phyloP scores from a whole-genome alignment of 2,329 filamentous ascomycete genomes.

The Talaromyces sp. region DNA sequence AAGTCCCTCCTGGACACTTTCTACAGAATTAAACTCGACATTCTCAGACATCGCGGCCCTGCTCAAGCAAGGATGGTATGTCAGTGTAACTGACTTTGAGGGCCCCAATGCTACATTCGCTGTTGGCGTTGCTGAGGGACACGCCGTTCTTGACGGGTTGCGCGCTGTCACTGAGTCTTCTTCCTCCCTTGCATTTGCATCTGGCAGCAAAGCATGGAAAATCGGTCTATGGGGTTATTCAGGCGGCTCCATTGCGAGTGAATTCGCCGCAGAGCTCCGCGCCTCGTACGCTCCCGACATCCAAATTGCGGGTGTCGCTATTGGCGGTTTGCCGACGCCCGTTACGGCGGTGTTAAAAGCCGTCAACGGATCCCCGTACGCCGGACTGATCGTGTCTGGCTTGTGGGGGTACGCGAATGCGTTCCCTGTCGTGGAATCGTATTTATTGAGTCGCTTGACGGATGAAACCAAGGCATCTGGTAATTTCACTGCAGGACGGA shows the following conservation, averaged over 20 bases:
- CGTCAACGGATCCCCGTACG: constrained; percentile 1
- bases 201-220: not conserved
- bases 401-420: constrained; percentile 16
- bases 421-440: constrained; percentile 3
- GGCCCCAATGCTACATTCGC: constrained; percentile 13
- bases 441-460: constrained; percentile 9
- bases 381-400: not conserved
- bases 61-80: constrained; percentile 16
- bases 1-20: constrained; percentile 15
- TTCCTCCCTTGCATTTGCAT: not conserved
- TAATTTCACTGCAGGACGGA: constrained; percentile 6
- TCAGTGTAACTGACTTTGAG: constrained; percentile 14
- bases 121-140: constrained; percentile 8
- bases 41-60: constrained; percentile 2
- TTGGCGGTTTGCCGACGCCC: constrained; percentile 8
- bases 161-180: constrained; percentile 10
- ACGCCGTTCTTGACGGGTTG: constrained; percentile 15
- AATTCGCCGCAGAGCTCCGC: constrained; percentile 16
- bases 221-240: constrained; percentile 17
- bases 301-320: constrained; percentile 10
- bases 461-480: not conserved
- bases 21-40: not conserved
- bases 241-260: constrained; percentile 16
- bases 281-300: constrained; percentile 13
- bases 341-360: not conserved